Evolutionary conservation across 768 basidiomycete genomes (phyloP), one percentile per base, ranked within the genome.

Genomic region (Phlegmacium glaucopus): DNA sequence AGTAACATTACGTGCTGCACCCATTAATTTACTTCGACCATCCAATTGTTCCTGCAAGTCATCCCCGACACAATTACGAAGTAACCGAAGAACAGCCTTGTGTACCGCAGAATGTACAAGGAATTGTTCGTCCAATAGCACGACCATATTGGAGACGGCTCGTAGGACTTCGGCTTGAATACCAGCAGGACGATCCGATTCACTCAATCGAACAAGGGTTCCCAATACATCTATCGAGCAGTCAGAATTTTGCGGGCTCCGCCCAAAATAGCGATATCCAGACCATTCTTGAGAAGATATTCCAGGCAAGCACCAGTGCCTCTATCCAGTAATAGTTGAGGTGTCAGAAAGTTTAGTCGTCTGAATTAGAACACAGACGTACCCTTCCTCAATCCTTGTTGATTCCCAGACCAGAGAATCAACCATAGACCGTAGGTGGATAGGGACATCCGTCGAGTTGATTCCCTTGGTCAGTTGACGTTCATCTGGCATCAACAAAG

Each of bases 101-200:
- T 97, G 94, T 0, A 94, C 87, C 1, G 83, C 90, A 8, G 90
- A 88, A 58, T 95, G 93, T 4, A 94, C 86, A 15, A 97, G 81
- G 58, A 97, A 96, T 54, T 89, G 88, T 60, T 96, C 93, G 51
- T 96, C 93, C 46, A 98, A 76, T 11, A 92, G 78, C 7, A 94
- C 82, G 10, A 97, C 86, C 78, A 96, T 89, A 56, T 92, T 92
- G 56, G 90, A 89, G 11, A 94, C 88, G 1, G 88, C 77, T 22
- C 85, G 80, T 28, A 97, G 75, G 10, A 95, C 90, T 61, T 93
- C 89, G 35, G 86, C 90, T 62, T 94, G 90, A 53, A 93, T 85
- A n/a, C 94, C 95, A 35, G 81, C 79, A 1, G 92, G 94, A 18
- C 87, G 76, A 63, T 97, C 94, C 1, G 78, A 64, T 60, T 94